Conservation (phyloP, 2,329 filamentous ascomycete species). For the Penicillium decumbens region DNA sequence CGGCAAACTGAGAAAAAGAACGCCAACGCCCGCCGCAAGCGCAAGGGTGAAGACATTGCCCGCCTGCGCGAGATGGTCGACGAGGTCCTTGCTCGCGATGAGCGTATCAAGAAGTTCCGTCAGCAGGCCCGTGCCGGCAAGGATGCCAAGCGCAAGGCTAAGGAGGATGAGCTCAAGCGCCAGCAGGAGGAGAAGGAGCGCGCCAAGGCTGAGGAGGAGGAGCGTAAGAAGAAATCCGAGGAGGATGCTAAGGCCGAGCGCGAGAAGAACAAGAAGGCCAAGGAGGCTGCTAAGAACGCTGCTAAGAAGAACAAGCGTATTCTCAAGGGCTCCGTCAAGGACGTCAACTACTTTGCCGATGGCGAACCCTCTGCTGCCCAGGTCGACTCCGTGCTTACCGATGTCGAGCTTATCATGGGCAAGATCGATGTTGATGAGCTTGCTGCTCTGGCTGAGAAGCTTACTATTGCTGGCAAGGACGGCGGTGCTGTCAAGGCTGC, state of each 20-base stretch:
- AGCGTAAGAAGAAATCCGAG: constrained; percentile 76
- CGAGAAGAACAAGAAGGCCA: constrained; percentile 86
- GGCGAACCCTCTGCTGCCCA: constrained; percentile 68
- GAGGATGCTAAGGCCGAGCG: constrained; percentile 78
- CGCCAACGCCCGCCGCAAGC: constrained; percentile 94
- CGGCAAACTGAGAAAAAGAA: constrained; percentile 98
- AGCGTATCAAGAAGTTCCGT: constrained; percentile 96
- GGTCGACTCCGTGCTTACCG: constrained; percentile 76
- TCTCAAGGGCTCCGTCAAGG: constrained; percentile 87
- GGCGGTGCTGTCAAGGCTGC: constrained; percentile 78
- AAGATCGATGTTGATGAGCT: constrained; percentile 92
- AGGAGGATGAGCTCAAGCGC: constrained; percentile 86
- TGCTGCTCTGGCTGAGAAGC: constrained; percentile 72
- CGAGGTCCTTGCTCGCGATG: constrained; percentile 75
- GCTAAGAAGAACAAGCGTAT: constrained; percentile 99
- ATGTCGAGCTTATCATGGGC: constrained; percentile 79
- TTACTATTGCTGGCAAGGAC: constrained; percentile 71
- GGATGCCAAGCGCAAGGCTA: constrained; percentile 89
- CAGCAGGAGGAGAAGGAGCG: constrained; percentile 78
- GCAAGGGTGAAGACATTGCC: constrained; percentile 95
- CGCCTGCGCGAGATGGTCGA: constrained; percentile 88
- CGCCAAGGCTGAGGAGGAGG: constrained; percentile 78
- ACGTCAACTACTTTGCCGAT: constrained; percentile 88
- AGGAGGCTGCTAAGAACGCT: constrained; percentile 97
- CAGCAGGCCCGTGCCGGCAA: constrained; percentile 87